These are phyloP conservation scores for Pholiota conissans DNA, from an alignment of 768 basidiomycete genomes.

Conservation along the genomic window DNA sequence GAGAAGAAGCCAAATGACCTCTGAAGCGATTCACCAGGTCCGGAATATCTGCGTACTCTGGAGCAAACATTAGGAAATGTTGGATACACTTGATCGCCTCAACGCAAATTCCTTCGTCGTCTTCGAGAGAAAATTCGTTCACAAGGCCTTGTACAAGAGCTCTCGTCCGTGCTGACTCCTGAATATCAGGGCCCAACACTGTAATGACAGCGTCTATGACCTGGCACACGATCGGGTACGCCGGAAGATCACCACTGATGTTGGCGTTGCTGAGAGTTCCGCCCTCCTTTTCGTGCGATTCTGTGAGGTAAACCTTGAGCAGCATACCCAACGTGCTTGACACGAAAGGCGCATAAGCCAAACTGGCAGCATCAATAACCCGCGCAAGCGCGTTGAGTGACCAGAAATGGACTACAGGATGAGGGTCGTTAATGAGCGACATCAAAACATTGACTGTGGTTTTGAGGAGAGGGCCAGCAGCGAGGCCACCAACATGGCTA, in stretches of 20 bases:
- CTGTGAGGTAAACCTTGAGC: constrained; percentile 84
- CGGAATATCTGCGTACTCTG: constrained; percentile 80
- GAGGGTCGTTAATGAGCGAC: constrained; percentile 94
- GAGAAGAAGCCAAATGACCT: constrained; percentile 73
- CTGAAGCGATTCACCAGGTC: constrained; percentile 79
- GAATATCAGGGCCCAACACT: constrained; percentile 92
- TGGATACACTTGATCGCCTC: constrained; percentile 97
- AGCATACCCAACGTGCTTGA: constrained; percentile 87
- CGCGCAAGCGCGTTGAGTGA: constrained; percentile 81
- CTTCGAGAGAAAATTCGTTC: constrained; percentile 80
- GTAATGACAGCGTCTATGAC: constrained; percentile 93
- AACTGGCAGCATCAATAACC: constrained; percentile 89
- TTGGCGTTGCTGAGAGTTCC: constrained; percentile 83
- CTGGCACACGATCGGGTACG: constrained; percentile 88
- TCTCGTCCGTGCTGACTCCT: constrained; percentile 81
- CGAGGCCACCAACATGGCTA: constrained; percentile 89
- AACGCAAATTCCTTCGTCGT: constrained; percentile 85
- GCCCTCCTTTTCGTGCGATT: constrained; percentile 92
- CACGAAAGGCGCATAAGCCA: constrained; percentile 89
- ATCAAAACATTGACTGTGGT: constrained; percentile 94
- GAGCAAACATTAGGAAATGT: constrained; percentile 95
- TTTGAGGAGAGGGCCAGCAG: constrained; percentile 91
- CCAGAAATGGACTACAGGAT: constrained; percentile 95
- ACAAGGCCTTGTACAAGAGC: constrained; percentile 83
- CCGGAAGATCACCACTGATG: constrained; percentile 85